A percentile compares a stretch with the other conserved stretches of the same genome.
Evolutionary conservation across 2,329 filamentous ascomycete genomes (phyloP).

Genomic region (Ophiostoma australiae): DNA sequence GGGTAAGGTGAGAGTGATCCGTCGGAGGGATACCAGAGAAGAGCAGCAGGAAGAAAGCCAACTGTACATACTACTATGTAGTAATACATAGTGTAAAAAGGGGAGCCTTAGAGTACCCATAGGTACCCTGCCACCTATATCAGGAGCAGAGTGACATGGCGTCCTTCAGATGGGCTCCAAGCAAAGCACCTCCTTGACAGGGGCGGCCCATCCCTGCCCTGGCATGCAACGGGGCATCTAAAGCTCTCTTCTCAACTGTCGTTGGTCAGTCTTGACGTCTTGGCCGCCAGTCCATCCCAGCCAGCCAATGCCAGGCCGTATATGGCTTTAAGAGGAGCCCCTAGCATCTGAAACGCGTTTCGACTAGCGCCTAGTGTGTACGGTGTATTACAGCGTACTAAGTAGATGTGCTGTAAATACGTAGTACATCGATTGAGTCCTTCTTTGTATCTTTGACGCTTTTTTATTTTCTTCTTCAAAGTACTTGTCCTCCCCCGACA

Average conservation of each 20-base stretch:
- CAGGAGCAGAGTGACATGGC: neutral
- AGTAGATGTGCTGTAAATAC: neutral
- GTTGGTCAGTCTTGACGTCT: conserved; percentile 1
- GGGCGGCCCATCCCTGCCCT: neutral
- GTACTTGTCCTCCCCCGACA: neutral
- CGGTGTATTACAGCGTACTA: too few relatives aligned
- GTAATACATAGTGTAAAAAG: neutral
- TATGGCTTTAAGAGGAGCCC: neutral
- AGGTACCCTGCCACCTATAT: neutral
- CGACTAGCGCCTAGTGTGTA: conserved; percentile 4
- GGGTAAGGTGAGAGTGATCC: neutral
- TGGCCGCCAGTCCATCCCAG: neutral
- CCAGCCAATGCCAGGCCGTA: conserved; percentile 5
- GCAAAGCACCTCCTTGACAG: conserved; percentile 11
- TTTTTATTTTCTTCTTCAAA: neutral
- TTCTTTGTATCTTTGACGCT: neutral
- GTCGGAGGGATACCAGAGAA: neutral
- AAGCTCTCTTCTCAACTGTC: neutral
- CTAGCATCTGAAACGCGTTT: conserved; percentile 14
- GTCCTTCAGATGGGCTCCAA: neutral
- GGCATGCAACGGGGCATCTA: neutral
- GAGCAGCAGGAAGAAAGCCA: too few relatives aligned
- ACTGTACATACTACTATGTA: too few relatives aligned
- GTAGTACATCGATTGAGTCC: neutral
- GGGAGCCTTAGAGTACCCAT: neutral